Evolutionary conservation across 192 early-diverging fungal species (phyloP), one percentile per base, ranked within the genome.

Genomic region (Coemansia sp.): DNA sequence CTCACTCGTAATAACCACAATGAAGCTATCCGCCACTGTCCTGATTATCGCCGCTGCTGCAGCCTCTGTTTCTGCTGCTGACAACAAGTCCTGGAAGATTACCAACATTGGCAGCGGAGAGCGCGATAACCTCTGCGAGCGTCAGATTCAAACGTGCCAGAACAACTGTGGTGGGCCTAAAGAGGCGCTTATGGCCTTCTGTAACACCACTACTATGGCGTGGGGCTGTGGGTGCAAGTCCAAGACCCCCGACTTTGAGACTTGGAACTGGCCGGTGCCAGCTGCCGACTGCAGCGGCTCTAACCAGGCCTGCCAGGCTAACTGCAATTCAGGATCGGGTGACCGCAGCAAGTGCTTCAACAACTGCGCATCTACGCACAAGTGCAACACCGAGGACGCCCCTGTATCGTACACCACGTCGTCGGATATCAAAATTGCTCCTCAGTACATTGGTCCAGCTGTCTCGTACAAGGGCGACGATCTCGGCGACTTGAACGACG

Each of bases 191-290:
- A 78, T 80, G 84, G 73, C 75, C 19, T 85, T 85, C 60, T 85
- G 84, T 43, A 85, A 85, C 69, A 1, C 60, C 5, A 69, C 61
- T n/a, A 85, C 84, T 17, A 67, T 85, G 71, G 84, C 73, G 27
- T 85, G 84, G 84, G 81, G 81, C 37, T 85, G 84, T 22, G 82
- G 78, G 2, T 85, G 84, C 65, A 43, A 56, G 62, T 57, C 58
- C 22, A 70, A 79, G 56, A 68, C 70, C 3, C 82, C 82, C 19
- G 67, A 81, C 48, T 81, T 78, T 61, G 61, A 72, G 25, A 55
- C 62, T 17, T 83, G 69, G 70, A 75, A 83, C 70, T 73, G 76
- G 69, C 81, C 81, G 19, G 73, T 83, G 57, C 72, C 73, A 15
- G 66, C 72, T 15, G 70, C 72, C 10, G 81, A 83, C 66, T 83